phyloP scores from a whole-genome alignment of 768 basidiomycete species.

The Boletus vinaceobasis region DNA sequence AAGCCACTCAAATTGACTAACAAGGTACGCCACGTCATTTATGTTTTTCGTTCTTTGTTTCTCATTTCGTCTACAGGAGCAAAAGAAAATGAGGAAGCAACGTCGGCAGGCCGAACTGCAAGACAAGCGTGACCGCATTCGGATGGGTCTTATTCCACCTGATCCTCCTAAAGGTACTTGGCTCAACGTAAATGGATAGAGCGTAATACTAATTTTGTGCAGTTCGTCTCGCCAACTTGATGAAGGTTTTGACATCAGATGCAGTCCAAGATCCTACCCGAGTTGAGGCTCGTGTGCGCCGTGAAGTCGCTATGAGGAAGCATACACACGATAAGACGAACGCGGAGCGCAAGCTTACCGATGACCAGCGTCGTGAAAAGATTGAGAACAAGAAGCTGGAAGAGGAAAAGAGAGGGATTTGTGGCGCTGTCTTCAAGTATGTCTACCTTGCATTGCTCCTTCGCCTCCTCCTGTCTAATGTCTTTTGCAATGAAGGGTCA shows the following conservation, averaged over 20 bases:
- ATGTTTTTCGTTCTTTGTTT: background rate
- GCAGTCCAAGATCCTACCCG: conserved; percentile 97
- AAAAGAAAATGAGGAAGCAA: conserved; percentile 96
- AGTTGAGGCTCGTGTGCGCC: conserved; percentile 90
- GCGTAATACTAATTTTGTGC: background rate
- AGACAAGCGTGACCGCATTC: conserved; percentile 91
- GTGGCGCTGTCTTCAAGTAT: conserved; percentile 88
- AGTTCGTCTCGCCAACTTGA: conserved; percentile 94
- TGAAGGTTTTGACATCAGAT: conserved; percentile 96
- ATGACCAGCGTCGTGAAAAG: conserved; percentile 88
- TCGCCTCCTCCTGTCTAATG: background rate
- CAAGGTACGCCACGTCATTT: conserved; percentile 46
- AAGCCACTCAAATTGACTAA: conserved; percentile 91
- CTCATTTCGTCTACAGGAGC: conserved; percentile 49
- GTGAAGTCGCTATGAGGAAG: conserved; percentile 89
- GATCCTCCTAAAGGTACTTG: conserved; percentile 87
- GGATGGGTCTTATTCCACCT: conserved; percentile 94
- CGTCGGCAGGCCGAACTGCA: conserved; percentile 83
- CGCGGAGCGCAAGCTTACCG: conserved; percentile 83
- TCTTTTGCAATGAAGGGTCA: conserved; percentile 53
- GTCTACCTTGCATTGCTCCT: conserved; percentile 29
- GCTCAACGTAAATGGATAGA: too few relatives aligned
- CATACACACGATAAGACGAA: conserved; percentile 94
- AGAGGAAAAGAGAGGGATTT: conserved; percentile 82
- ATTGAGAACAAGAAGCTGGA: conserved; percentile 79